Conservation (phyloP, 495 filamentous ascomycete species). For the Penicillium ochrochloron region DNA sequence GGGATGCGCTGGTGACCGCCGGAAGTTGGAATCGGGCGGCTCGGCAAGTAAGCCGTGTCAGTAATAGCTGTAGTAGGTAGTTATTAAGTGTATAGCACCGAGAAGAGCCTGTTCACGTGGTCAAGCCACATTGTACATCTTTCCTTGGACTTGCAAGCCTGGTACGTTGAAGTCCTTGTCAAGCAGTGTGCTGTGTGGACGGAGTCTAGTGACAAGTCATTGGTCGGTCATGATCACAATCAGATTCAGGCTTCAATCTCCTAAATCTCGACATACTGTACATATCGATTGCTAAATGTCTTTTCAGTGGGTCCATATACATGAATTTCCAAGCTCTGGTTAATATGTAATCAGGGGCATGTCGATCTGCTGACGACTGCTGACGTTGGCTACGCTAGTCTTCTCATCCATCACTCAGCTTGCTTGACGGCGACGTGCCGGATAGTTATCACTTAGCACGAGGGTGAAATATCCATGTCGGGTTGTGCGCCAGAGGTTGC, state of each 20-base stretch:
- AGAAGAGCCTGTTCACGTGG: not conserved
- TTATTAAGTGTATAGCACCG: not conserved
- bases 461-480: slow-evolving; percentile 8
- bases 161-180: not conserved
- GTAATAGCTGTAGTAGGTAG: not conserved
- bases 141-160: not conserved
- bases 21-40: not conserved
- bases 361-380: slow-evolving; percentile 22
- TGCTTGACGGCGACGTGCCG: not conserved
- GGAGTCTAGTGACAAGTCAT: not conserved
- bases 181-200: not conserved
- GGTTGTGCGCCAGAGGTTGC: slow-evolving; percentile 3
- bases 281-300: not conserved
- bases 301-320: not conserved
- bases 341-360: slow-evolving; percentile 21
- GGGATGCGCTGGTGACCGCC: slow-evolving; percentile 1
- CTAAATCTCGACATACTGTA: too few relatives aligned
- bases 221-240: too few relatives aligned
- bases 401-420: slow-evolving; percentile 11
- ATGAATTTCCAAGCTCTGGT: not conserved
- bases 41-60: not conserved
- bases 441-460: slow-evolving; percentile 7
- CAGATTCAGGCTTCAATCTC: too few relatives aligned
- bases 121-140: not conserved
- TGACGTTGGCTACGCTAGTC: slow-evolving; percentile 17